Evolutionary conservation across 192 early-diverging fungal genomes (phyloP), one percentile per base, ranked within the genome.

Genomic region (Pecoramyces ruminantium): DNA sequence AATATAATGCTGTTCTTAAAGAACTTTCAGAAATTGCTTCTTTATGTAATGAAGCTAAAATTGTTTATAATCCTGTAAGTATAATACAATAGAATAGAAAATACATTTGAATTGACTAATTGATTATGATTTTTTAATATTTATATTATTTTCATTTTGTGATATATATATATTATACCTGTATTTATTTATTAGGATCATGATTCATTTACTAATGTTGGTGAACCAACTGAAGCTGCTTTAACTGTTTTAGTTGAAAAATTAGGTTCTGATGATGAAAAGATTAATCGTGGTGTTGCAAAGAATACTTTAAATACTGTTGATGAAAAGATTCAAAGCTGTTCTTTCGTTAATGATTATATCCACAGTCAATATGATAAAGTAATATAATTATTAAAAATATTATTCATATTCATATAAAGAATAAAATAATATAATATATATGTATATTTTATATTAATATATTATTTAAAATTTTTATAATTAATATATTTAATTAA

Each of bases 191-290:
- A 51, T 34, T 77, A 85, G 84, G 42, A 81, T 3, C 78, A 84
- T 29, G 89, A 91, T 77, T 25, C 84, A 18, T 95, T 95, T 86
- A 79, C 82, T 77, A 93, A 92, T 84, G 90, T 96, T 82, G 98
- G 98, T 79, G 98, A 99, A 88, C 97, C 98, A 4, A 99, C 98
- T 58, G 98, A 99, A 87, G 98, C 96, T 17, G 98, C 98, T 29
- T 89, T 99, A 79, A 92, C 93, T 79, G 93, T 95, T 28, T 89
- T 98, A 79, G 96, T 93, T 16, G 98, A 98, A 87, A 98, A 97
- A 87, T 82, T 98, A 78, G 94, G 93, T 78, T 94, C 96, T 13
- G 87, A 92, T 80, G 90, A 94, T 83, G 42, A 83, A 11, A 79
- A 80, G 14, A 88, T 95, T 28, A 99, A 97, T 51, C 85, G 81